Evolutionary conservation across 2,329 filamentous ascomycete species (phyloP).

Genomic region (Grosmannia clavigera): DNA sequence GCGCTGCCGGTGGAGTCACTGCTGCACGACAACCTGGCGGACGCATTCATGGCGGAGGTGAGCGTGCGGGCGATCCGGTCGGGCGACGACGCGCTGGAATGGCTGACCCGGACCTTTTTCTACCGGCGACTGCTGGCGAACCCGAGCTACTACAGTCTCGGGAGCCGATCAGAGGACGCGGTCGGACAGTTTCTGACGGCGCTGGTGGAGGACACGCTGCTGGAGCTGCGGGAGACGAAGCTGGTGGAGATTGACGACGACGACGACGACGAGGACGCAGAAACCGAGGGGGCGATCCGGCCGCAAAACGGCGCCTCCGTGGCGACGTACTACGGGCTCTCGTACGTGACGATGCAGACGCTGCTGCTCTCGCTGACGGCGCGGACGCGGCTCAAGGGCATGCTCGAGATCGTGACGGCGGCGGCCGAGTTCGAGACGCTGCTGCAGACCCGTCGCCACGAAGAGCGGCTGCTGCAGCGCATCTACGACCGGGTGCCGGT

Average conservation of each 20-base stretch:
- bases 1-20: slow-evolving; percentile 92
- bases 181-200: slow-evolving; percentile 92
- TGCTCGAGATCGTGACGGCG: slow-evolving; percentile 92
- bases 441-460: slow-evolving; percentile 87
- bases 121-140: slow-evolving; percentile 91
- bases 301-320: slow-evolving; percentile 97
- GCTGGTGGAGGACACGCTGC: slow-evolving; percentile 82
- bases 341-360: slow-evolving; percentile 98
- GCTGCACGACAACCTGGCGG: slow-evolving; percentile 80
- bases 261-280: slow-evolving; percentile 67
- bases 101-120: slow-evolving; percentile 97
- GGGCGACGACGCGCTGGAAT: slow-evolving; percentile 93
- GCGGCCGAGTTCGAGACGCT: slow-evolving; percentile 94
- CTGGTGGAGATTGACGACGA: slow-evolving; percentile 94
- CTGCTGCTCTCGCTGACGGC: slow-evolving; percentile 82
- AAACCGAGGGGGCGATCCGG: slow-evolving; percentile 53
- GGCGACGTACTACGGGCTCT: slow-evolving; percentile 97
- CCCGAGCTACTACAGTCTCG: slow-evolving; percentile 88
- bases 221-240: slow-evolving; percentile 82
- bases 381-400: slow-evolving; percentile 89
- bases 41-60: slow-evolving; percentile 94
- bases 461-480: slow-evolving; percentile 73
- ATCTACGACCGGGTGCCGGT: slow-evolving; percentile 93
- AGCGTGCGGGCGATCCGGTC: slow-evolving; percentile 93
- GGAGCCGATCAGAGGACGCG: slow-evolving; percentile 79